A percentile compares a stretch with the other conserved stretches of the same genome.
These are phyloP conservation scores for Pilatotrama ljubarskyi DNA, from an alignment of 768 basidiomycete genomes.

Conservation along the genomic window DNA sequence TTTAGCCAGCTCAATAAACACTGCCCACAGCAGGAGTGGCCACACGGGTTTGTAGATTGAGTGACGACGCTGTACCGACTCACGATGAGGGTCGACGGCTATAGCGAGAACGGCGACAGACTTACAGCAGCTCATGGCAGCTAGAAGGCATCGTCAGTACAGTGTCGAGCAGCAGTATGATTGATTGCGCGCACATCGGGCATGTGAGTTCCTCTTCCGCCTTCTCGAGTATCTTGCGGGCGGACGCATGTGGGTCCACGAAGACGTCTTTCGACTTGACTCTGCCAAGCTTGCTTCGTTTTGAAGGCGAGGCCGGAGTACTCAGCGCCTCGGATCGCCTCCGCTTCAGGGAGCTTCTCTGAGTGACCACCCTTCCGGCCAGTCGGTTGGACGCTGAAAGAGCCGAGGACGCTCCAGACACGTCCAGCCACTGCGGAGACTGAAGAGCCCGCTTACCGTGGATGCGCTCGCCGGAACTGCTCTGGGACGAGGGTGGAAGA, in stretches of 20 bases:
- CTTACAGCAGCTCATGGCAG: constrained; percentile 73
- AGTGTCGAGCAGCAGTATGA: constrained; percentile 19
- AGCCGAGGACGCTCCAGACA: background rate
- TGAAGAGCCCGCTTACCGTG: too few relatives aligned
- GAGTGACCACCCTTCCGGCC: background rate
- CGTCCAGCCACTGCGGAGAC: background rate
- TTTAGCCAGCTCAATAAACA: constrained; percentile 64
- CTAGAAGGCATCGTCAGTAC: constrained; percentile 35
- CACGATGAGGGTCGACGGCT: background rate
- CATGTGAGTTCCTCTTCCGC: constrained; percentile 69
- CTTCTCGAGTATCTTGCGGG: constrained; percentile 39
- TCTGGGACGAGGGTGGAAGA: too few relatives aligned
- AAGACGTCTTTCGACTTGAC: constrained; percentile 42
- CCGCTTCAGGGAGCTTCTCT: background rate
- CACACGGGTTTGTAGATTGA: constrained; percentile 69
- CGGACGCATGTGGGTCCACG: constrained; percentile 20
- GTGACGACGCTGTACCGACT: constrained; percentile 50
- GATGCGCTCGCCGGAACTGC: too few relatives aligned
- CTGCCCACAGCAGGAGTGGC: constrained; percentile 70
- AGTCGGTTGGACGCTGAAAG: background rate
- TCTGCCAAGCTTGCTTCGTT: constrained; percentile 36
- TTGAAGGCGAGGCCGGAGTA: background rate
- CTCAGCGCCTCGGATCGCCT: background rate
- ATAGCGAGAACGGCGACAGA: constrained; percentile 1
- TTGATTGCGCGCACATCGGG: constrained; percentile 77